Conservation (phyloP, 2,329 filamentous ascomycete species). For the Cordyceps tenuipes region DNA sequence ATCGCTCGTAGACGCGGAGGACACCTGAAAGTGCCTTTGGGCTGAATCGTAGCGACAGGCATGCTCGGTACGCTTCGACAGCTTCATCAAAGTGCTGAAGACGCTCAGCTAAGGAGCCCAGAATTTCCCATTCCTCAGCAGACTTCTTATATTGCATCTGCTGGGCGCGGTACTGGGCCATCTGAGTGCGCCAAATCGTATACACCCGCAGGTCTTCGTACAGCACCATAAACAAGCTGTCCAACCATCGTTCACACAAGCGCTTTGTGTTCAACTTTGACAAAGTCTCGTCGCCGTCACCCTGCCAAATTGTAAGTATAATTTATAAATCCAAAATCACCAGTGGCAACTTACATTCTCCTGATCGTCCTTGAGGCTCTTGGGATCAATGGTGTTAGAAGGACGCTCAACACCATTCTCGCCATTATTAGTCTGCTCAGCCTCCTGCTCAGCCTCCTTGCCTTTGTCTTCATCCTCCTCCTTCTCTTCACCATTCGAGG, state of each 20-base stretch:
- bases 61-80: conserved; percentile 85
- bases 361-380: conserved; percentile 64
- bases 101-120: conserved; percentile 85
- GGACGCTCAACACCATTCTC: conserved; percentile 60
- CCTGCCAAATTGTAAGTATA: conserved; percentile 34
- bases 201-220: conserved; percentile 98
- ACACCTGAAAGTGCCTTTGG: conserved; percentile 87
- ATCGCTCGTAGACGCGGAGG: conserved; percentile 67
- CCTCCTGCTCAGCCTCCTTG: conserved; percentile 23
- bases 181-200: conserved; percentile 98
- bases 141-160: conserved; percentile 95
- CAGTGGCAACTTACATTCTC: conserved; percentile 51
- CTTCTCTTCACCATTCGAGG: conserved; percentile 39
- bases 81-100: conserved; percentile 89
- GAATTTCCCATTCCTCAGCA: conserved; percentile 95
- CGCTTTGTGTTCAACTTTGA: conserved; percentile 95
- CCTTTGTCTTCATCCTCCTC: conserved; percentile 28
- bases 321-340: no score
- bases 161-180: conserved; percentile 90
- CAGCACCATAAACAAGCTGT: conserved; percentile 98
- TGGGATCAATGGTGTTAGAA: conserved; percentile 67
- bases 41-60: conserved; percentile 79
- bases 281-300: conserved; percentile 61
- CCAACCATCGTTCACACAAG: conserved; percentile 93
- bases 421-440: conserved; percentile 32